Conservation (phyloP, 257 asterid genomes). For the Nemophila menziesii region DNA sequence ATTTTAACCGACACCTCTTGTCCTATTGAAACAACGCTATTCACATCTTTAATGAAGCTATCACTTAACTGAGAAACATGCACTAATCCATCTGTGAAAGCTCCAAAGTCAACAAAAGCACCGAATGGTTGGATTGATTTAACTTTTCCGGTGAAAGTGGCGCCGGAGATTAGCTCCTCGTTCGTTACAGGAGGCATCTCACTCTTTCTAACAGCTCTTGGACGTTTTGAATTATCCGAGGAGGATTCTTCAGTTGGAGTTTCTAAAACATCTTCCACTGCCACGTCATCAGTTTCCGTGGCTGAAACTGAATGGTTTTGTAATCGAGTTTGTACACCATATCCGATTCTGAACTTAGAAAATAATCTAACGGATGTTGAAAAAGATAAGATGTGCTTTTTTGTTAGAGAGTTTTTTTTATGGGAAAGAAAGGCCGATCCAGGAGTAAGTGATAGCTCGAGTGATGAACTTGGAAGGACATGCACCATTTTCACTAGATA, state of each 20-base stretch:
- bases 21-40: conserved; percentile 67
- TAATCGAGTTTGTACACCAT: conserved; percentile 29
- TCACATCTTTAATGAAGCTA: conserved; percentile 78
- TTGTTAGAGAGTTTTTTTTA: conserved; percentile 25
- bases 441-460: conserved; percentile 30
- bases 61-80: conserved; percentile 85
- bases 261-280: conserved; percentile 42
- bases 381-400: conserved; percentile 42
- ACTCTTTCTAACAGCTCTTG: conserved; percentile 62
- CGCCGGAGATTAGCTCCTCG: conserved; percentile 73
- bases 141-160: conserved; percentile 84
- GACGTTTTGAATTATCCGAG: conserved; percentile 30
- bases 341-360: conserved; percentile 56
- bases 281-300: conserved; percentile 63
- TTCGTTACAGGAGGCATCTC: conserved; percentile 85
- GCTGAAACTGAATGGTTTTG: conserved; percentile 30
- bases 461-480: conserved; percentile 35
- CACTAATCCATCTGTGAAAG: conserved; percentile 91
- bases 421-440: conserved; percentile 26
- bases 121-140: conserved; percentile 92
- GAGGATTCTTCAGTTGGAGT: conserved; percentile 11
- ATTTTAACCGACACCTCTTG: conserved; percentile 88
- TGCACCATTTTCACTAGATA: conserved; percentile 44
- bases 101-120: conserved; percentile 95
- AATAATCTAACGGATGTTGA: conserved; percentile 68